These are phyloP conservation scores for slime mould (Dictyostelium discoideum) DNA, from an alignment of 78 protist species.

Conservation along the genomic window DNA sequence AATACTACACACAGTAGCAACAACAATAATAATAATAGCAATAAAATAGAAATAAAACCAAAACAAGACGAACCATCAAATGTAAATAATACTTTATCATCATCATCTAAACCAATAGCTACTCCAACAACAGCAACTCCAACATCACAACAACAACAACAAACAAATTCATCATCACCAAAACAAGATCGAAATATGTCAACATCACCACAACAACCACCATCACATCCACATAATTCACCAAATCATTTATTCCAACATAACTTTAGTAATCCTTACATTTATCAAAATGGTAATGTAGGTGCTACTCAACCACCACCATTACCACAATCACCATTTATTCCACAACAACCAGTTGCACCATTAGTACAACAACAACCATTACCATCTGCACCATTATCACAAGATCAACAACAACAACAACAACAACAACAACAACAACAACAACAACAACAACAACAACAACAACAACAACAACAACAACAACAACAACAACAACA, in stretches of 20 bases:
- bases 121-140: not conserved
- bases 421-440: not conserved
- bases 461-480: not conserved
- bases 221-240: not conserved
- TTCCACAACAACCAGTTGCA: not conserved
- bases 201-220: not conserved
- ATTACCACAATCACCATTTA: not conserved
- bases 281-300: not conserved
- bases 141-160: not conserved
- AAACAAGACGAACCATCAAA: not conserved
- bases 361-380: constrained; percentile 10
- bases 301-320: not conserved
- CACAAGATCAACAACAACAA: not conserved
- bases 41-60: not conserved
- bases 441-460: not conserved
- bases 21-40: not conserved
- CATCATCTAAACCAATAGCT: not conserved
- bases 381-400: constrained; percentile 9
- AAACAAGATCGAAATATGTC: not conserved
- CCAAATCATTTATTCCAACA: constrained; percentile 9
- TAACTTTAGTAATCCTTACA: constrained; percentile 7
- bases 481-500: not conserved
- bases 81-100: not conserved
- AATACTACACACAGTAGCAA: not conserved
- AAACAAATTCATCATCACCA: constrained; percentile 6